Conservation (phyloP, 2,329 filamentous ascomycete species). For the Fusarium falciforme region DNA sequence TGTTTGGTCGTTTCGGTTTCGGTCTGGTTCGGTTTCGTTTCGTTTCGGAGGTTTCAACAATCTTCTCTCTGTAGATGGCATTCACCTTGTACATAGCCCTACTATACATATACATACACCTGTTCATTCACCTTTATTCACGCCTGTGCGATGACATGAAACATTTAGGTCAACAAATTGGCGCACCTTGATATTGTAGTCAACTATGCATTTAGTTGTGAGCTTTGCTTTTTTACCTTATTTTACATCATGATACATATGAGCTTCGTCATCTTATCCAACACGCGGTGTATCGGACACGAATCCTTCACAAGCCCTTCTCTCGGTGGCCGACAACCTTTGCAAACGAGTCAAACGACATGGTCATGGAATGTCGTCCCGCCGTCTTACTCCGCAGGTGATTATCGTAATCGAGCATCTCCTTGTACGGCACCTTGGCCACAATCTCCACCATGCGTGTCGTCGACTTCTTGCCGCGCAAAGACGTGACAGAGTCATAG, state of each 20-base stretch:
- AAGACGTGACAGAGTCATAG: slow-evolving; percentile 72
- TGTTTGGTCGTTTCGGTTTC: not conserved
- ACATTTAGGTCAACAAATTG: not conserved
- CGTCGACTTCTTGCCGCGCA: slow-evolving; percentile 61
- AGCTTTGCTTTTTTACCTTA: not conserved
- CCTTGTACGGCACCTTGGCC: slow-evolving; percentile 90
- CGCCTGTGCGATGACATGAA: not conserved
- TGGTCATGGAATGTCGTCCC: slow-evolving; percentile 74
- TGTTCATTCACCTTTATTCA: not conserved
- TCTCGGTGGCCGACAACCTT: slow-evolving; percentile 66
- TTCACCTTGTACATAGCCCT: not conserved
- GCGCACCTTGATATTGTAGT: not conserved
- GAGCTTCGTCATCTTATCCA: not conserved
- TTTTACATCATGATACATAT: slow-evolving; percentile 12
- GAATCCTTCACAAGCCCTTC: slow-evolving; percentile 53
- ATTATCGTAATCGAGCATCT: slow-evolving; percentile 96
- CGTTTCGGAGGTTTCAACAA: not conserved
- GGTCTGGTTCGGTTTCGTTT: not conserved
- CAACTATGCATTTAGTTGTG: slow-evolving; percentile 3
- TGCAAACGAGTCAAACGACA: slow-evolving; percentile 69
- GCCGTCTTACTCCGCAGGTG: slow-evolving; percentile 89
- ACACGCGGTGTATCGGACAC: not conserved
- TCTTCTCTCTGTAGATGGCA: not conserved
- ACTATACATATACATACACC: not conserved
- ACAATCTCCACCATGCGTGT: slow-evolving; percentile 73